Evolutionary conservation across 2,329 filamentous ascomycete genomes (phyloP).

Genomic region (Clarireedia hainanense): DNA sequence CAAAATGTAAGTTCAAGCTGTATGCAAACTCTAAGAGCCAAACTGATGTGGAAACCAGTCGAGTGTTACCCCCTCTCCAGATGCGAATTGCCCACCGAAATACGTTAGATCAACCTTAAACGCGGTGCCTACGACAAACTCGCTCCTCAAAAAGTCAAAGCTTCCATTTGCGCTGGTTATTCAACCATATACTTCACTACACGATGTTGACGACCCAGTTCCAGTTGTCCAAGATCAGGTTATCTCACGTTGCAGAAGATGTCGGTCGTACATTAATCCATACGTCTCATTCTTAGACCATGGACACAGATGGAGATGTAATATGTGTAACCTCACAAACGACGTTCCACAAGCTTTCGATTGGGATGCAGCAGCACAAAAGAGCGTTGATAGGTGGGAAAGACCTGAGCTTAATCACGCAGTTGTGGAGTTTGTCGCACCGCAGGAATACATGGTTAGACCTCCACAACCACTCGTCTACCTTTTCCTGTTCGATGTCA

Average conservation of each 20-base stretch:
- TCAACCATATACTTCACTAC: conserved; percentile 87
- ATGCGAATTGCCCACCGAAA: conserved; percentile 86
- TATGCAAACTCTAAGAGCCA: background rate
- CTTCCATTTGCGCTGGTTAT: conserved; percentile 93
- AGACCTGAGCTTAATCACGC: conserved; percentile 87
- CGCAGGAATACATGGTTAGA: conserved; percentile 98
- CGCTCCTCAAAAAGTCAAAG: conserved; percentile 91
- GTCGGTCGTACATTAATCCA: conserved; percentile 95
- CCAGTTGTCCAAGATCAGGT: conserved; percentile 94
- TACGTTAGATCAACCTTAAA: conserved; percentile 95
- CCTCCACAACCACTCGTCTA: conserved; percentile 94
- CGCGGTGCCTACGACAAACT: conserved; percentile 85
- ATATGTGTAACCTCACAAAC: conserved; percentile 99
- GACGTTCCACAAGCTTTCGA: conserved; percentile 99
- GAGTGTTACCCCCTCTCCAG: conserved; percentile 82
- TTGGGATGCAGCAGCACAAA: conserved; percentile 89
- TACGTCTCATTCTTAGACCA: conserved; percentile 96
- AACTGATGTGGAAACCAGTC: conserved; percentile 50
- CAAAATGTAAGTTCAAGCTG: conserved; percentile 65
- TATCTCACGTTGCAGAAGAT: conserved; percentile 92
- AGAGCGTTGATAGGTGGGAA: conserved; percentile 86
- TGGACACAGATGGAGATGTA: conserved; percentile 96
- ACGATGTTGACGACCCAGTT: conserved; percentile 85
- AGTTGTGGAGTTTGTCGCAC: conserved; percentile 96
- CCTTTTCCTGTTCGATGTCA: conserved; percentile 91